Evolutionary conservation across 2,329 filamentous ascomycete genomes (phyloP).

Genomic region (Epichloe amarillans): DNA sequence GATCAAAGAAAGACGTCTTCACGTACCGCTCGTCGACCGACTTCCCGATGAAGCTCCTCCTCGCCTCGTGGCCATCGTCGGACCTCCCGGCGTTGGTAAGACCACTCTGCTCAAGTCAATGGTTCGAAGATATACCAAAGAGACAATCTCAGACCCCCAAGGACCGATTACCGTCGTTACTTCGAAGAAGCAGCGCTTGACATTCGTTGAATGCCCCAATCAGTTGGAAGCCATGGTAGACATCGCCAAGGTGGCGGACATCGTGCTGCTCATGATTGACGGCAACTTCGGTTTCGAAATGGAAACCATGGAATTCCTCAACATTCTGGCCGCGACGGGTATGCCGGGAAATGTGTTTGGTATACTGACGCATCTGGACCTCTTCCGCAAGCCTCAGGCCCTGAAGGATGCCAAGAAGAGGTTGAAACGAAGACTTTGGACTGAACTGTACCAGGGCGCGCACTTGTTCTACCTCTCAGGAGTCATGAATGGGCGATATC

Average conservation of each 20-base stretch:
- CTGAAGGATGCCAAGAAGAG: conserved; percentile 92
- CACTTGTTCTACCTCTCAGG: conserved; percentile 95
- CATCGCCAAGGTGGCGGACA: conserved; percentile 91
- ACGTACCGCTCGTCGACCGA: conserved; percentile 92
- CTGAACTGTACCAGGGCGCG: conserved; percentile 88
- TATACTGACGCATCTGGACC: conserved; percentile 86
- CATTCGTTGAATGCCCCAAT: conserved; percentile 95
- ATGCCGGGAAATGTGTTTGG: conserved; percentile 99
- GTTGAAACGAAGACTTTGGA: conserved; percentile 92
- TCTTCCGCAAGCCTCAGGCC: conserved; percentile 88
- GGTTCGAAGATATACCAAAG: conserved; percentile 88
- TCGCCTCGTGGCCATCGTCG: conserved; percentile 84
- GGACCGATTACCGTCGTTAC: conserved; percentile 94
- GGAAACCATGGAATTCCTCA: conserved; percentile 99
- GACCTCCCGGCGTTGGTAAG: conserved; percentile 89
- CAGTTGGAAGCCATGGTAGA: conserved; percentile 95
- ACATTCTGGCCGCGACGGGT: conserved; percentile 80
- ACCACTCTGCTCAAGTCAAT: conserved; percentile 91
- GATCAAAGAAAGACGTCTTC: conserved; percentile 90
- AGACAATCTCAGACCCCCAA: conserved; percentile 77
- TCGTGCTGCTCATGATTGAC: conserved; percentile 95
- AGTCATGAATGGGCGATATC: conserved; percentile 92
- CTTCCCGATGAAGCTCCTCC: conserved; percentile 91
- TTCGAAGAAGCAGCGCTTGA: conserved; percentile 86
- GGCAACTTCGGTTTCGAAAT: conserved; percentile 99